Percentiles rank a stretch among this genome's conserved stretches.
phyloP scores from a whole-genome alignment of 371 early-diverging fungal genomes.

The Batrachochytrium dendrobatidis region DNA sequence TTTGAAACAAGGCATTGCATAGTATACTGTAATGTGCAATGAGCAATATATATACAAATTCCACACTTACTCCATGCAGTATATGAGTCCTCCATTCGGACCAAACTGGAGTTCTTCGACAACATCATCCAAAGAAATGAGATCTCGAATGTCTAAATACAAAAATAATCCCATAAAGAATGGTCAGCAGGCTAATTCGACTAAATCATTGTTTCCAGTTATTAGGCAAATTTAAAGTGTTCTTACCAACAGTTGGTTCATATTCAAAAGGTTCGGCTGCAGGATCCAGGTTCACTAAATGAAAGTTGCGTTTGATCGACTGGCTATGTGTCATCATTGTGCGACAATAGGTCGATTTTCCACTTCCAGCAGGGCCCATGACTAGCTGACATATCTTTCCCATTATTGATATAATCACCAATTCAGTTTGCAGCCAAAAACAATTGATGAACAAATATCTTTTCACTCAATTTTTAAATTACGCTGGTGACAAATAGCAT shows the following conservation, averaged over 20 bases:
- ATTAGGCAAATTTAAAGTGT: background rate
- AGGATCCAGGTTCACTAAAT: constrained; percentile 97
- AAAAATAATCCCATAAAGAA: background rate
- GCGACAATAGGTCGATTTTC: constrained; percentile 95
- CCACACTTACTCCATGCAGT: constrained; percentile 77
- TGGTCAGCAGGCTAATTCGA: background rate
- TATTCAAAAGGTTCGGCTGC: constrained; percentile 94
- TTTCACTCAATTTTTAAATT: background rate
- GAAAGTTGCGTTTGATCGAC: constrained; percentile 70
- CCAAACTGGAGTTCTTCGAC: constrained; percentile 97
- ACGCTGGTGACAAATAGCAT: background rate
- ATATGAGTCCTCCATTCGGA: constrained; percentile 98
- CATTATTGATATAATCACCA: constrained; percentile 26
- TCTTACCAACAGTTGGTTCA: constrained; percentile 70
- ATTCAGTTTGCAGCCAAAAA: background rate
- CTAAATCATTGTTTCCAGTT: background rate
- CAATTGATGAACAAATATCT: background rate
- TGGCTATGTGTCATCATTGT: constrained; percentile 90
- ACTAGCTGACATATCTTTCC: constrained; percentile 92
- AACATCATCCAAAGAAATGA: constrained; percentile 94
- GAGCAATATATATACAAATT: background rate
- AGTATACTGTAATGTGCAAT: background rate
- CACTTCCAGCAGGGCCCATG: constrained; percentile 96
- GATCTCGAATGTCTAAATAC: constrained; percentile 79
- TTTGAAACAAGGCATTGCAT: background rate